Percentiles rank a stretch among this genome's conserved stretches.
These are phyloP conservation scores for Ophiognomonia clavigignenti-juglandacearum DNA, from an alignment of 2,329 filamentous ascomycete species.

Conservation along the genomic window DNA sequence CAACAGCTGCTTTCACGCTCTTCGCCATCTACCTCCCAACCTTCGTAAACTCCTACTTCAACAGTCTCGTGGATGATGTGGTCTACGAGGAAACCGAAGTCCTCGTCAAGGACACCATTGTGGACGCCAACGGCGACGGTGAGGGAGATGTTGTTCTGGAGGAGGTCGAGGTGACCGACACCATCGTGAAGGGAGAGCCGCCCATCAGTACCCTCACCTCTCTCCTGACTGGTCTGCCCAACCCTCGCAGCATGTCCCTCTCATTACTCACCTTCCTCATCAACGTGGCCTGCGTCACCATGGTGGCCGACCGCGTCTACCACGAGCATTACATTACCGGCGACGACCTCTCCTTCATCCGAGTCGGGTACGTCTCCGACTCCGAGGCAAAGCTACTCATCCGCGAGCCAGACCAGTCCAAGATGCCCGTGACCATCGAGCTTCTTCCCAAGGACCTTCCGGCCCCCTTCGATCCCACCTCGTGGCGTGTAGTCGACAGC, in stretches of 20 bases:
- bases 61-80: constrained; percentile 52
- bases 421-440: constrained; percentile 72
- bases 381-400: constrained; percentile 75
- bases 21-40: constrained; percentile 63
- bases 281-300: constrained; percentile 64
- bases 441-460: constrained; percentile 51
- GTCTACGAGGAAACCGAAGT: constrained; percentile 59
- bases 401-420: constrained; percentile 71
- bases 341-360: constrained; percentile 76
- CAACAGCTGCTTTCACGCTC: constrained; percentile 48
- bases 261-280: constrained; percentile 66
- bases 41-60: constrained; percentile 55
- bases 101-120: constrained; percentile 41
- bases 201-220: constrained; percentile 55
- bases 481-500: constrained; percentile 64
- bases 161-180: constrained; percentile 60
- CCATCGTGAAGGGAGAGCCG: constrained; percentile 53
- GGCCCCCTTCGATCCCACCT: constrained; percentile 47
- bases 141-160: constrained; percentile 34
- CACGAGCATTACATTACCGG: constrained; percentile 67
- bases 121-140: constrained; percentile 17
- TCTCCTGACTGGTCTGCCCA: constrained; percentile 72
- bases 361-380: constrained; percentile 82
- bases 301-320: constrained; percentile 75
- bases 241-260: constrained; percentile 59